Conservation (phyloP, 1,139 yeast species). For the Protomyces gravidus region DNA sequence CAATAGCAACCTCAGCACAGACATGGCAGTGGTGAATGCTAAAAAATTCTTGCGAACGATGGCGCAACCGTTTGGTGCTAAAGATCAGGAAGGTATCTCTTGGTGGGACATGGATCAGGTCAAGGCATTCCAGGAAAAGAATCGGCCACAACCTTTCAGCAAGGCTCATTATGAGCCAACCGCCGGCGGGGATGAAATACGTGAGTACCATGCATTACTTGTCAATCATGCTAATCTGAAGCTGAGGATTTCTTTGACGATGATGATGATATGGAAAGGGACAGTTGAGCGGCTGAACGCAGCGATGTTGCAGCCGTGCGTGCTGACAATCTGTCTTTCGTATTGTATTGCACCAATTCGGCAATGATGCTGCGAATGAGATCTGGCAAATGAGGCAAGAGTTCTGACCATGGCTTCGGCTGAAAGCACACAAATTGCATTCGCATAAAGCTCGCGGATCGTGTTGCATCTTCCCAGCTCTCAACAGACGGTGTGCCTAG, state of each 20-base stretch:
- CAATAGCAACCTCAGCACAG: slow-evolving; percentile 86
- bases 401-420: slow-evolving; percentile 4
- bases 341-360: slow-evolving; percentile 5
- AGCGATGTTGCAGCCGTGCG: not conserved
- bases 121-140: slow-evolving; percentile 10
- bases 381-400: slow-evolving; percentile 3
- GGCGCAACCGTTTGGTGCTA: slow-evolving; percentile 90
- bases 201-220: not conserved
- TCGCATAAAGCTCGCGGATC: not conserved
- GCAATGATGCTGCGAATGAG: not conserved
- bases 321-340: slow-evolving; percentile 4
- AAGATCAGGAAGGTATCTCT: slow-evolving; percentile 90
- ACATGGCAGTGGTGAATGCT: slow-evolving; percentile 94
- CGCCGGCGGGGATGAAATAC: not conserved
- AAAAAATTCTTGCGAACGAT: slow-evolving; percentile 84
- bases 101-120: slow-evolving; percentile 58
- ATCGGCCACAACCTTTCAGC: not conserved
- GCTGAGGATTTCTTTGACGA: not conserved
- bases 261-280: not conserved
- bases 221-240: not conserved
- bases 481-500: slow-evolving; percentile 14
- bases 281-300: not conserved
- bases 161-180: not conserved
- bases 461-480: slow-evolving; percentile 12
- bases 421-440: slow-evolving; percentile 8